Base-by-base conservation (phyloP, 2,329 filamentous ascomycete genomes). In the Madurella fahalii region DNA sequence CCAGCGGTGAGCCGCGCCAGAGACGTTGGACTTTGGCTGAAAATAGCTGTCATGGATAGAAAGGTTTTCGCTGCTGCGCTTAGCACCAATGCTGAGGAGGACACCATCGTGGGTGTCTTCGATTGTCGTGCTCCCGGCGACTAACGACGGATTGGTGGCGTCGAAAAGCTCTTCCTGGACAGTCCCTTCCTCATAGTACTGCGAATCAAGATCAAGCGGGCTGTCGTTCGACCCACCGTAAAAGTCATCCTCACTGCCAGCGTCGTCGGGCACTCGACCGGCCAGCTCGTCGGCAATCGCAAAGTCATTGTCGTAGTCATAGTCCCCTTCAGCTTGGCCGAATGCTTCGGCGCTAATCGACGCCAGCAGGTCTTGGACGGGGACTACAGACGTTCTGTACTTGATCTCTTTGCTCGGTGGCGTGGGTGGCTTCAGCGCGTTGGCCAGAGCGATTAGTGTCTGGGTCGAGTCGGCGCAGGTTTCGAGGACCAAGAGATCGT, bases 391-490 rank as follows among this genome's bases (percentile, higher is more conserved):
- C 0, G 92, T 96, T 37, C 89, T 82, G 69, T 95, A 99, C 67
- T 94, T 94, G 60, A 86, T 82, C 62, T 88, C 86, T 58, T 87
- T 90, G 65, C 83, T 93, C 1, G 92, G 90, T 0, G 91, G 87
- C 8, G 84, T 85, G 1, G 94, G 93, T 4, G 93, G 94, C 39
- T 86, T 84, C 4, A 99, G 77, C 0, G 87, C 91, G 64, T 88
- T 90, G 15, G 92, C 73, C 41, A 95, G 80, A 2, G 82, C 79
- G 50, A 96, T 86, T 13, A 99, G 78, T 0, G 94, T 99, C 68
- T 96, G 91, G 0, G 91, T 97, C 1, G 94, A 99, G 71, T 99
- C 94, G 31, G 94, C 94, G 65, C 95, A 99, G 1, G 92, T 95
- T 70, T 99, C 94, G 7, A 99, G 74, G 34, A 99, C 86, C 50